phyloP scores from a whole-genome alignment of 257 asterid species.

The Anisodus tanguticus region DNA sequence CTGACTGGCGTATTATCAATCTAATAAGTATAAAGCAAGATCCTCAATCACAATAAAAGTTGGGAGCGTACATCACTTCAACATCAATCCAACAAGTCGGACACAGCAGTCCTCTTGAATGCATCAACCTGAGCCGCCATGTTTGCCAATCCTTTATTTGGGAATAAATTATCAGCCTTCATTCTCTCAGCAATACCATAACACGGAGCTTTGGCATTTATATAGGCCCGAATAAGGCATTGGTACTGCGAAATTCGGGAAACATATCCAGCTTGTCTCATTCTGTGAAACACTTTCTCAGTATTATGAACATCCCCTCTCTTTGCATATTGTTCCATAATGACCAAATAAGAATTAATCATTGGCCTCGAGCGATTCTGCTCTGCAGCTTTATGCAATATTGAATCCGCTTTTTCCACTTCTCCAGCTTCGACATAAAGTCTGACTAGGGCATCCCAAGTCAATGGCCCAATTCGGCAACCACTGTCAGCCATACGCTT shows the following conservation, averaged over 20 bases:
- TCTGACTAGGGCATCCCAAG: constrained; percentile 77
- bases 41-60: constrained; percentile 9
- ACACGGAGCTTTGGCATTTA: constrained; percentile 58
- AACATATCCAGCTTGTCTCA: constrained; percentile 57
- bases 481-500: constrained; percentile 63
- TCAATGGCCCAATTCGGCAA: constrained; percentile 54
- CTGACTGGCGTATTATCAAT: too few species aligned
- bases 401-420: constrained; percentile 61
- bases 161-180: constrained; percentile 66
- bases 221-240: constrained; percentile 60
- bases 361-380: constrained; percentile 50
- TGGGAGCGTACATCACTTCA: background rate
- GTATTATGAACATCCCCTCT: constrained; percentile 73
- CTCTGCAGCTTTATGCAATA: constrained; percentile 57
- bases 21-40: too few species aligned
- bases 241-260: constrained; percentile 52
- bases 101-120: constrained; percentile 50
- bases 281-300: constrained; percentile 64
- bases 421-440: constrained; percentile 74
- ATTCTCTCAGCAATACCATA: constrained; percentile 75
- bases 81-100: constrained; percentile 57
- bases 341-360: constrained; percentile 44
- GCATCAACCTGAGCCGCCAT: constrained; percentile 56
- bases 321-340: constrained; percentile 61
- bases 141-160: constrained; percentile 41